phyloP scores from a whole-genome alignment of 345 rosid genomes.

The Orychophragmus violaceus region DNA sequence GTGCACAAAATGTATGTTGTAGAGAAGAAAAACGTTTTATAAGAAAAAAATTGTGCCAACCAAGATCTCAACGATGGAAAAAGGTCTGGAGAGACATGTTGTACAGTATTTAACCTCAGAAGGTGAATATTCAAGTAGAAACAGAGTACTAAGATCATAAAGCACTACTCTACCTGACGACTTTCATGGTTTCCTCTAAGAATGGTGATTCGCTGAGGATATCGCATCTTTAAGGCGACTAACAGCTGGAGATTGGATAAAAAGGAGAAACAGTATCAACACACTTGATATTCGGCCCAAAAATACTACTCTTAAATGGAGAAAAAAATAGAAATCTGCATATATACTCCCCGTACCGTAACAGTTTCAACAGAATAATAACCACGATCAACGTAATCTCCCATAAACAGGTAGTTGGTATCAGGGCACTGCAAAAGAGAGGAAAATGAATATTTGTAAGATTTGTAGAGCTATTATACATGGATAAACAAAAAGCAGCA shows the following conservation, averaged over 20 bases:
- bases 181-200: constrained; percentile 98
- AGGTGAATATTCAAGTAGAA: background rate
- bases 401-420: constrained; percentile 93
- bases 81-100: background rate
- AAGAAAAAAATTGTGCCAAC: background rate
- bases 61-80: background rate
- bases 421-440: constrained; percentile 70
- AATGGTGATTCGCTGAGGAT: constrained; percentile 86
- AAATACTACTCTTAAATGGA: background rate
- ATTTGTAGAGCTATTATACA: background rate
- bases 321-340: background rate
- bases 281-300: background rate
- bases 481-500: background rate
- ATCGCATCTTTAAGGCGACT: constrained; percentile 84
- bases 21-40: background rate
- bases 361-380: constrained; percentile 98
- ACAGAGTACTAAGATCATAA: background rate
- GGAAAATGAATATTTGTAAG: background rate
- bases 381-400: constrained; percentile 96
- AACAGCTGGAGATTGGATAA: constrained; percentile 48
- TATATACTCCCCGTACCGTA: constrained; percentile 43
- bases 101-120: background rate
- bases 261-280: background rate
- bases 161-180: constrained; percentile 62
- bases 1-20: background rate